These are phyloP conservation scores for Wickerhamomyces hampshirensis DNA, from an alignment of 805 yeast species.

Conservation along the genomic window DNA sequence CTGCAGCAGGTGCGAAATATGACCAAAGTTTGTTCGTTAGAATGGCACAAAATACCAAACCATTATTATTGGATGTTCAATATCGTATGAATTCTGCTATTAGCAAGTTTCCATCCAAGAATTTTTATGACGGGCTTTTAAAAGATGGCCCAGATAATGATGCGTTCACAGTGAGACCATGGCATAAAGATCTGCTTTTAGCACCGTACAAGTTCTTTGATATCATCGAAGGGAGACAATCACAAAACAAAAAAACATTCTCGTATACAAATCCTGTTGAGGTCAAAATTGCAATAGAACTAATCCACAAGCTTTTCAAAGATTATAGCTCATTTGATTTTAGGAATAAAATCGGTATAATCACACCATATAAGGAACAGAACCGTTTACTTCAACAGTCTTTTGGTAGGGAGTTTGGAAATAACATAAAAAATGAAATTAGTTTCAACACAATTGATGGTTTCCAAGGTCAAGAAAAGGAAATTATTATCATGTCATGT, in stretches of 20 bases:
- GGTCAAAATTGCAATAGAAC: conserved; percentile 65
- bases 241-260: conserved; percentile 55
- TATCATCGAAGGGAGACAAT: conserved; percentile 58
- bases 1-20: conserved; percentile 73
- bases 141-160: conserved; percentile 78
- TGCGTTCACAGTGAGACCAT: conserved; percentile 52
- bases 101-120: conserved; percentile 77
- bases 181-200: conserved; percentile 62
- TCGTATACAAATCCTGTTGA: conserved; percentile 72
- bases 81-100: conserved; percentile 97
- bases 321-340: conserved; percentile 46
- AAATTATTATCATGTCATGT: conserved; percentile 88
- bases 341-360: conserved; percentile 76
- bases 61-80: conserved; percentile 79
- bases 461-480: conserved; percentile 97
- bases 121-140: conserved; percentile 71
- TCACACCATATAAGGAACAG: conserved; percentile 94
- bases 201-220: conserved; percentile 81
- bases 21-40: conserved; percentile 93
- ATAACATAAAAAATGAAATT: conserved; percentile 53
- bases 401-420: conserved; percentile 61
- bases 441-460: conserved; percentile 97
- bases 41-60: conserved; percentile 65
- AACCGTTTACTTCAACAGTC: conserved; percentile 50
- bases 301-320: conserved; percentile 49